Conservation (phyloP, 768 basidiomycete genomes). For the Suillus discolor region DNA sequence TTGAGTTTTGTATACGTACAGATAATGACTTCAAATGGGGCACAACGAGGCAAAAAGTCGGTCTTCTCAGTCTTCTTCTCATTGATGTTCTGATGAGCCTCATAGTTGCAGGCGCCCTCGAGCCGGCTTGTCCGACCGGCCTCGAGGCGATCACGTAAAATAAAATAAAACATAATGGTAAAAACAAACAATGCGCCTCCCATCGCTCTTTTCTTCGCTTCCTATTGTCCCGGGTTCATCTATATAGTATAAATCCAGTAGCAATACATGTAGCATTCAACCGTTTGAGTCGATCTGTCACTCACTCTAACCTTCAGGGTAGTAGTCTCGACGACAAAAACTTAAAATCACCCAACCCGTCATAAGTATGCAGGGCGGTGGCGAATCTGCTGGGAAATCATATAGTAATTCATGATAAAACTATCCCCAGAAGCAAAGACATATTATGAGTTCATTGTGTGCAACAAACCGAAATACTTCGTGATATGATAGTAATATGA, state of each 20-base stretch:
- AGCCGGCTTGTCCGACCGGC: conserved; percentile 14
- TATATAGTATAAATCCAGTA: not conserved
- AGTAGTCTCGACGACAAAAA: conserved; percentile 11
- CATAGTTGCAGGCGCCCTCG: not conserved
- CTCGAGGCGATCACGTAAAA: conserved; percentile 29
- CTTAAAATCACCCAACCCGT: conserved; percentile 14
- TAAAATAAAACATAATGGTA: conserved; percentile 13
- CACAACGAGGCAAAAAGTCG: conserved; percentile 14
- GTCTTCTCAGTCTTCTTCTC: not conserved
- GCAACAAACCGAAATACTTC: conserved; percentile 13
- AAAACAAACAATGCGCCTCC: conserved; percentile 15
- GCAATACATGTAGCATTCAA: not conserved
- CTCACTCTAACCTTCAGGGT: not conserved
- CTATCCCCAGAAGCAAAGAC: conserved; percentile 17
- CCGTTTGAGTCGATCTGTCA: not conserved
- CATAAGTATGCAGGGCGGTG: not conserved
- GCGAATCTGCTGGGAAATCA: conserved; percentile 1
- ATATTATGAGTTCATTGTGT: conserved; percentile 2
- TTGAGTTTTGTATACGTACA: conserved; percentile 26
- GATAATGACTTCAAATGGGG: conserved; percentile 25
- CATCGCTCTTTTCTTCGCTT: not conserved
- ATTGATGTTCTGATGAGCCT: conserved; percentile 8
- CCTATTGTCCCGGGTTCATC: conserved; percentile 4
- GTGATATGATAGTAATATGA: conserved; percentile 26
- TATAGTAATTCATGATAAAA: not conserved